Evolutionary conservation across 169 alveolate species (phyloP), one percentile per base, ranked within the genome.

Genomic region (Cryptosporidium baileyi): DNA sequence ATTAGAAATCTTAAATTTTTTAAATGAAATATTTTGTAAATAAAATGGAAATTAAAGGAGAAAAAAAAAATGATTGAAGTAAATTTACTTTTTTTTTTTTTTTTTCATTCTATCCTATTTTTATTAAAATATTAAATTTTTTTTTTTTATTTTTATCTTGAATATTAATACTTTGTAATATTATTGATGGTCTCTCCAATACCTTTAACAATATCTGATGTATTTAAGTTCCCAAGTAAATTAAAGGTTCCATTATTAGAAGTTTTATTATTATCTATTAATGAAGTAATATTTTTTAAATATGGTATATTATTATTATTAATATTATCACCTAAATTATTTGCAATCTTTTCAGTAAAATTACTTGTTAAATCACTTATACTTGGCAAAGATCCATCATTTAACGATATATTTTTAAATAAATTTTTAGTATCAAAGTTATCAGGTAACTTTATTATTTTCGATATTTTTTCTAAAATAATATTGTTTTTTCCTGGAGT

Each of bases 191-290:
- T 6, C 11, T 17, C 11, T 28, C 81, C 61, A 38, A 65, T 45
- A 24, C 61, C 61, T 30, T 26, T 65, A 65, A 65, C 49, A n/a
- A 65, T 36, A n/a, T 65, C 81, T 15, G 62, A 45, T 32, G 81
- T 47, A 22, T 65, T 45, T 22, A 65, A 65, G 38, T 26, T 65
- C 11, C 81, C 81, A 11, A 40, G 57, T 30, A 51, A 34, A 47
- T 44, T 49, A n/a, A n/a, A n/a, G n/a, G n/a, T n/a, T 2, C 51
- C 51, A 65, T 65, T 49, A 26, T 5, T 1, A 15, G 17, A 34
- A n/a, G 63, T 28, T 6, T 3, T 30, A 26, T 43, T 45, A 28
- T 30, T 51, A 4, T 3, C 19, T 0, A 44, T 24, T 15, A 43
- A 24, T 26, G 81, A 44, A 13, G 81, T 65, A 4, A 65, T 41